These are phyloP conservation scores for Podila epigama DNA, from an alignment of 192 early-diverging fungal genomes.

Conservation along the genomic window DNA sequence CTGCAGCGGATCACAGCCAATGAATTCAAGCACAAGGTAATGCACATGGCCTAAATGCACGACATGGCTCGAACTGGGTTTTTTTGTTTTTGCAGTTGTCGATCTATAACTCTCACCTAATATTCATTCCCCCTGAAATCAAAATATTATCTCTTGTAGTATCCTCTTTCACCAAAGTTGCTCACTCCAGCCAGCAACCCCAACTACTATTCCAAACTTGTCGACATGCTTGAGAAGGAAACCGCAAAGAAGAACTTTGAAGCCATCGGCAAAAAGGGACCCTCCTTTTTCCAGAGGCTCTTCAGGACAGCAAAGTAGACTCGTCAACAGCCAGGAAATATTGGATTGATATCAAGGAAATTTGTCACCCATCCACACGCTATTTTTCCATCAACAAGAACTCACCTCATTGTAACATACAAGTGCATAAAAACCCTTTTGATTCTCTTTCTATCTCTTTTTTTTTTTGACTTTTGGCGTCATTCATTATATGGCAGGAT, in stretches of 20 bases:
- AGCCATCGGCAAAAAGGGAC: constrained; percentile 48
- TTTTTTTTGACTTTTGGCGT: neutral
- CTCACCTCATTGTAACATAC: neutral
- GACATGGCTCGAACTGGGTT: no score
- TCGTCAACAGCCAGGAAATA: neutral
- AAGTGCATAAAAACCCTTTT: neutral
- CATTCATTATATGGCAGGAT: no score
- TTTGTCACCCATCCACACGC: neutral
- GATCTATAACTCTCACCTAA: no score
- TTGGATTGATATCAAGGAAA: neutral
- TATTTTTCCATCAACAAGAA: neutral
- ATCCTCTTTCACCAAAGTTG: constrained; percentile 64
- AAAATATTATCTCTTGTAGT: constrained; percentile 22
- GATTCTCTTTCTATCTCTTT: neutral
- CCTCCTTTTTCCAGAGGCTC: constrained; percentile 38
- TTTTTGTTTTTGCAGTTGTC: no score
- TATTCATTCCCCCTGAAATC: no score
- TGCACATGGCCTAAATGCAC: neutral
- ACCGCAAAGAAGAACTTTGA: constrained; percentile 55
- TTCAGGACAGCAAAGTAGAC: constrained; percentile 38
- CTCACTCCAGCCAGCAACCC: constrained; percentile 61
- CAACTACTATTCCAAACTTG: constrained; percentile 60
- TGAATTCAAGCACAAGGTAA: constrained; percentile 62
- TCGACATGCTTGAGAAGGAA: constrained; percentile 56
- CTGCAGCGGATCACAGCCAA: constrained; percentile 54